Percentiles rank a stretch among this genome's conserved stretches.
phyloP scores from a whole-genome alignment of 2,329 filamentous ascomycete species.

The Teratosphaeria nubilosa region DNA sequence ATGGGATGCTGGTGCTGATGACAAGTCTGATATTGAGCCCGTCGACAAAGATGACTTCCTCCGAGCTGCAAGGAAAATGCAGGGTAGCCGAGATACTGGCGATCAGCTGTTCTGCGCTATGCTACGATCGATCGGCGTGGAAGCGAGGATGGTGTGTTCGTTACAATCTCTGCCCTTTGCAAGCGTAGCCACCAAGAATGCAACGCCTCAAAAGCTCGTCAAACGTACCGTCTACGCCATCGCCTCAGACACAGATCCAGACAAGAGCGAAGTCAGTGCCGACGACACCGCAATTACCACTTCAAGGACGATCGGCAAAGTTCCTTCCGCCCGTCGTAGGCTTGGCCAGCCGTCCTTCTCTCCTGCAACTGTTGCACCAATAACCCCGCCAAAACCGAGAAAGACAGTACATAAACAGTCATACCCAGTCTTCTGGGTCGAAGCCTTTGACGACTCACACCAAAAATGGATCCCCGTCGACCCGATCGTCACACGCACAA shows the following conservation, averaged over 20 bases:
- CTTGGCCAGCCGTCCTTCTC: constrained; percentile 23
- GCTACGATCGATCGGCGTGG: constrained; percentile 70
- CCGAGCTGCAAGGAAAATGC: constrained; percentile 54
- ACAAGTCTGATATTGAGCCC: constrained; percentile 7
- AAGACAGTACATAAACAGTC: constrained; percentile 55
- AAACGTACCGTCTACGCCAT: constrained; percentile 27
- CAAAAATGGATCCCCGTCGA: constrained; percentile 91
- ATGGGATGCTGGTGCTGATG: constrained; percentile 47
- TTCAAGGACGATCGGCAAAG: constrained; percentile 13
- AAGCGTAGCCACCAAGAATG: constrained; percentile 35
- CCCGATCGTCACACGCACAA: constrained; percentile 67
- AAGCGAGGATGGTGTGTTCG: constrained; percentile 78
- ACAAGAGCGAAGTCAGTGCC: constrained; percentile 9
- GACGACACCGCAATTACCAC: constrained; percentile 15
- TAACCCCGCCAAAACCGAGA: constrained; percentile 22
- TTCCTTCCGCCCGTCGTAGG: constrained; percentile 21
- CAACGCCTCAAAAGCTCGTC: constrained; percentile 31
- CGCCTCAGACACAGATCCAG: constrained; percentile 9
- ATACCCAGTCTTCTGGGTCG: constrained; percentile 88
- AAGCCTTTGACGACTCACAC: constrained; percentile 73
- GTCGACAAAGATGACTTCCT: constrained; percentile 54
- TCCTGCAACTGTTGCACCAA: constrained; percentile 1
- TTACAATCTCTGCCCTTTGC: constrained; percentile 70
- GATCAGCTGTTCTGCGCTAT: constrained; percentile 86
- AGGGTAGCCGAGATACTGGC: constrained; percentile 80